Evolutionary conservation across 805 yeast genomes (phyloP).

Genomic region (Tetrapisispora arboricola): DNA sequence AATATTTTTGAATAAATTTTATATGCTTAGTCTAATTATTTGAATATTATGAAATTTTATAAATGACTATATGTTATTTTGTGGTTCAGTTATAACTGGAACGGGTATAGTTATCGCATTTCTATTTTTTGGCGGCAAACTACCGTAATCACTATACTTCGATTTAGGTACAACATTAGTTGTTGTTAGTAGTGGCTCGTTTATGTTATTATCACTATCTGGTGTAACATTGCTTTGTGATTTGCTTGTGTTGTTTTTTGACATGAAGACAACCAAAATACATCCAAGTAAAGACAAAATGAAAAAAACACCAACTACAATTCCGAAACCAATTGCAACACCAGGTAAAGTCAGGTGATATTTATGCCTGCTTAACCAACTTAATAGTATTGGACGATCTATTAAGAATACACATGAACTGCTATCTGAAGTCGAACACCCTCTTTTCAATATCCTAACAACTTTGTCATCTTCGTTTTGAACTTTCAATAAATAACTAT

Average conservation of each 20-base stretch:
- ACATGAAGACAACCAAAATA: constrained; percentile 3
- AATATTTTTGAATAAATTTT: too few relatives aligned
- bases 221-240: background rate
- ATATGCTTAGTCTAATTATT: background rate
- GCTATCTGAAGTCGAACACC: constrained; percentile 39
- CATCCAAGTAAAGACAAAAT: constrained; percentile 11
- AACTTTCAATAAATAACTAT: constrained; percentile 32
- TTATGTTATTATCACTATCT: background rate
- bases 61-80: background rate
- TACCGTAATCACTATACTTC: background rate
- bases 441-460: constrained; percentile 49
- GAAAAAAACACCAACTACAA: constrained; percentile 46
- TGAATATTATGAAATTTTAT: background rate
- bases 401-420: constrained; percentile 49
- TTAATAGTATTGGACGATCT: constrained; percentile 56
- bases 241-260: background rate
- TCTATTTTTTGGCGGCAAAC: too few relatives aligned
- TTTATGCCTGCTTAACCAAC: constrained; percentile 47
- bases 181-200: background rate
- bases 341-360: constrained; percentile 55
- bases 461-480: constrained; percentile 44
- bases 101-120: too few relatives aligned
- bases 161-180: background rate
- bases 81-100: background rate
- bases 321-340: constrained; percentile 58